phyloP scores from a whole-genome alignment of 1,284 basidiomycete genomes.

The Rhodotorula sp. region DNA sequence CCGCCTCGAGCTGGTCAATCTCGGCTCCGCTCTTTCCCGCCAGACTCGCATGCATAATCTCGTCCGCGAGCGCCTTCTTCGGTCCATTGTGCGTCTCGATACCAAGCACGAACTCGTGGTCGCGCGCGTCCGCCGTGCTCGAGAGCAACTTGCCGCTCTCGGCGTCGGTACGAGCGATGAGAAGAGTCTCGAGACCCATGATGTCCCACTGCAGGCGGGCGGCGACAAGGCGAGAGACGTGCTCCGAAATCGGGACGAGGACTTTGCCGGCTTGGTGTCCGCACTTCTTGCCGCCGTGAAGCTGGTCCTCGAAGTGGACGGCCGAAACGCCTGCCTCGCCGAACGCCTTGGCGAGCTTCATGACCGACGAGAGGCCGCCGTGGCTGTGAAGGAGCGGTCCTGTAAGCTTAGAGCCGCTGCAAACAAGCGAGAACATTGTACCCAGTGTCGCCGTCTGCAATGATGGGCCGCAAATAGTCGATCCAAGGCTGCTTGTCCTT shows the following conservation, averaged over 20 bases:
- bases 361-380: conserved; percentile 88
- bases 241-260: conserved; percentile 80
- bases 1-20: conserved; percentile 70
- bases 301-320: conserved; percentile 87
- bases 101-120: conserved; percentile 69
- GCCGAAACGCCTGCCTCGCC: conserved; percentile 85
- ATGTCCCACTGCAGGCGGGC: conserved; percentile 85
- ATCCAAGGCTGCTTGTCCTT: conserved; percentile 60
- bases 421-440: conserved; percentile 48
- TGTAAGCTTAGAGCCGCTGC: neutral
- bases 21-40: conserved; percentile 66
- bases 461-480: conserved; percentile 88
- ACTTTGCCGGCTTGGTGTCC: conserved; percentile 93
- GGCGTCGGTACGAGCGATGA: conserved; percentile 88
- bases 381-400: conserved; percentile 57
- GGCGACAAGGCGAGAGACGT: conserved; percentile 76
- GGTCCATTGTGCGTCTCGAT: conserved; percentile 52
- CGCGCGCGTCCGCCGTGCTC: conserved; percentile 73
- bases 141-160: conserved; percentile 84
- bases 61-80: conserved; percentile 60
- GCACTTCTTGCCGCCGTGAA: conserved; percentile 90
- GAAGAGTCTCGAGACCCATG: conserved; percentile 78
- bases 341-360: conserved; percentile 93
- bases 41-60: conserved; percentile 69
- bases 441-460: conserved; percentile 94